Evolutionary conservation across 495 filamentous ascomycete genomes (phyloP).

Genomic region (Neurospora africana): DNA sequence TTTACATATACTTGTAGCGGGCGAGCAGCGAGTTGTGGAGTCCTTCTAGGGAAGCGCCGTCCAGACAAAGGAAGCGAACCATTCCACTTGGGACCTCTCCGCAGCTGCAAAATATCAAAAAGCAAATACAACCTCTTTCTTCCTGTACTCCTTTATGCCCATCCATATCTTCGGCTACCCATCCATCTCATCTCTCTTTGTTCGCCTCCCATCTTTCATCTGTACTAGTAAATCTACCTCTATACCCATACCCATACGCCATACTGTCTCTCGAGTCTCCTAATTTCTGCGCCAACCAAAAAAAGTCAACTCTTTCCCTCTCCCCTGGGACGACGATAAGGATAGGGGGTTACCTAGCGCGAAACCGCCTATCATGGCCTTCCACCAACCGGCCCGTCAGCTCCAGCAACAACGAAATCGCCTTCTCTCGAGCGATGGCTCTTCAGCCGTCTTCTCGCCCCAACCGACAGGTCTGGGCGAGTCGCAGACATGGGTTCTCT

Average conservation of each 20-base stretch:
- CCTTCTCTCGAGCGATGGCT: conserved; percentile 31
- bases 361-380: conserved; percentile 57
- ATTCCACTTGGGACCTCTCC: neutral
- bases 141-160: neutral
- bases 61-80: neutral
- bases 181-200: neutral
- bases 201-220: neutral
- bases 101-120: neutral
- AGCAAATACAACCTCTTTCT: neutral
- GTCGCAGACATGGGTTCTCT: conserved; percentile 91
- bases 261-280: neutral
- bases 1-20: neutral
- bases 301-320: neutral
- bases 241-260: neutral
- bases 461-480: conserved; percentile 44
- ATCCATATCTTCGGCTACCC: neutral
- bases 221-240: neutral
- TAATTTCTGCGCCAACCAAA: neutral
- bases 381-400: conserved; percentile 63
- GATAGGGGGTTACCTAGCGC: neutral
- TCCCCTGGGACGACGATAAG: neutral
- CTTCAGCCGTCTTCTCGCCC: conserved; percentile 31
- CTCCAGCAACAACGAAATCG: conserved; percentile 42
- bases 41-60: neutral
- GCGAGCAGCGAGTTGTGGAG: neutral